Evolutionary conservation across 345 rosid species (phyloP).

Genomic region (Leavenworthia alabamica): DNA sequence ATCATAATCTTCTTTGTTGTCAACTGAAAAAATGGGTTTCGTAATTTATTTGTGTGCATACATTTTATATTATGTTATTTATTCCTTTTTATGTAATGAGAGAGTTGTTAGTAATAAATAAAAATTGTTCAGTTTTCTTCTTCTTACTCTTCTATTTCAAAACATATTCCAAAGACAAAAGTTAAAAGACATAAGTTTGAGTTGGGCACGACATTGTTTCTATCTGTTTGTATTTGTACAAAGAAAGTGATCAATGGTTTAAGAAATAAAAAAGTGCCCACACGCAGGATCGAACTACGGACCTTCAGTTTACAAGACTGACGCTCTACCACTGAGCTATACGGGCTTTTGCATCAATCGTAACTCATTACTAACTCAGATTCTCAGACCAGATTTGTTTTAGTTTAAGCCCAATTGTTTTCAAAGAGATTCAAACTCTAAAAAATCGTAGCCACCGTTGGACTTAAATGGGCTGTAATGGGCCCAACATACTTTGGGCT

Average conservation of each 20-base stretch:
- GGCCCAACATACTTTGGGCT: too few relatives aligned
- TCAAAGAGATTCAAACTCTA: too few relatives aligned
- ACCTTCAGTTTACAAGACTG: constrained; percentile 88
- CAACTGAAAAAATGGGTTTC: constrained; percentile 13
- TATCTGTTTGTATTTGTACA: background rate
- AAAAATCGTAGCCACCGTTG: too few relatives aligned
- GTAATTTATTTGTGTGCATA: constrained; percentile 33
- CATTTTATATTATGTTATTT: constrained; percentile 11
- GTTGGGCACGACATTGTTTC: too few relatives aligned
- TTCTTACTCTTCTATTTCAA: background rate
- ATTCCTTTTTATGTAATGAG: constrained; percentile 11
- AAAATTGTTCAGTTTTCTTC: constrained; percentile 12
- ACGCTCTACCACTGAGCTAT: constrained; percentile 95
- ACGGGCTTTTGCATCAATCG: too few relatives aligned
- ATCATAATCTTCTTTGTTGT: constrained; percentile 27
- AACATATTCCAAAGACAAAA: constrained; percentile 13
- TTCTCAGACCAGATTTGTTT: too few relatives aligned
- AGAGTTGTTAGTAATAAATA: constrained; percentile 16
- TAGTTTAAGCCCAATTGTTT: too few relatives aligned
- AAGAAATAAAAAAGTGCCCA: constrained; percentile 55
- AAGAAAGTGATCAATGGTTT: too few relatives aligned
- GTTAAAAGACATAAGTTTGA: background rate
- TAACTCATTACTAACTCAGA: too few relatives aligned
- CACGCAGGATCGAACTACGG: constrained; percentile 78
- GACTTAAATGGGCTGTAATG: too few relatives aligned